Conservation (phyloP, 148 eudicot genomes). For the Rhododendron kiyosumense region DNA sequence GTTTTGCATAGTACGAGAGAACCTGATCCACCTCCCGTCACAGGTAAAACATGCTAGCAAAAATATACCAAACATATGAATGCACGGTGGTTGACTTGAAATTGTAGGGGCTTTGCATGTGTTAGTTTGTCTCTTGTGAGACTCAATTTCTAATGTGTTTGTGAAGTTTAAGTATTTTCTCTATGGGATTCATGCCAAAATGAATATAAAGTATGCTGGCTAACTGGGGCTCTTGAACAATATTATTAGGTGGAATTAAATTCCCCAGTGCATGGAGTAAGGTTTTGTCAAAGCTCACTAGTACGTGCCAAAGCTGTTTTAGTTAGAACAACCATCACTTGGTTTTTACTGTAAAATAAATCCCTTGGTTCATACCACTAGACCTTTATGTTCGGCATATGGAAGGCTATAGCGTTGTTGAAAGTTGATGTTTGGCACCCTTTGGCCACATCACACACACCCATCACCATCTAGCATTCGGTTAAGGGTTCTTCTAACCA, state of each 20-base stretch:
- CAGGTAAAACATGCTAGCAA: constrained; percentile 23
- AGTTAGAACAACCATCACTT: background rate
- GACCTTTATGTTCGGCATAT: background rate
- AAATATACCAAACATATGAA: background rate
- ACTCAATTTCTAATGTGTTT: background rate
- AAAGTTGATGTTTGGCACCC: background rate
- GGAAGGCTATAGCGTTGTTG: background rate
- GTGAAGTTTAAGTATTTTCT: background rate
- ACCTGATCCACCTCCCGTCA: constrained; percentile 29
- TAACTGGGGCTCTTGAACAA: background rate
- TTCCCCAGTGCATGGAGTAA: background rate
- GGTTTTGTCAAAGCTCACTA: background rate
- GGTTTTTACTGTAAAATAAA: background rate
- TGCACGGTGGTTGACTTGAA: background rate
- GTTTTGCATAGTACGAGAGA: constrained; percentile 63
- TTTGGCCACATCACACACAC: background rate
- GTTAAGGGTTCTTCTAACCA: background rate
- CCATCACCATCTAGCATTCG: background rate
- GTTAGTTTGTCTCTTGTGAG: background rate
- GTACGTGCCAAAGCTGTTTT: background rate
- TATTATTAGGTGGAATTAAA: background rate
- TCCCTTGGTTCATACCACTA: background rate
- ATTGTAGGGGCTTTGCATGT: background rate
- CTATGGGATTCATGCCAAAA: background rate
- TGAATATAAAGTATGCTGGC: background rate